These are phyloP conservation scores for Candida mesenterica DNA, from an alignment of 1,139 yeast genomes.

Conservation along the genomic window DNA sequence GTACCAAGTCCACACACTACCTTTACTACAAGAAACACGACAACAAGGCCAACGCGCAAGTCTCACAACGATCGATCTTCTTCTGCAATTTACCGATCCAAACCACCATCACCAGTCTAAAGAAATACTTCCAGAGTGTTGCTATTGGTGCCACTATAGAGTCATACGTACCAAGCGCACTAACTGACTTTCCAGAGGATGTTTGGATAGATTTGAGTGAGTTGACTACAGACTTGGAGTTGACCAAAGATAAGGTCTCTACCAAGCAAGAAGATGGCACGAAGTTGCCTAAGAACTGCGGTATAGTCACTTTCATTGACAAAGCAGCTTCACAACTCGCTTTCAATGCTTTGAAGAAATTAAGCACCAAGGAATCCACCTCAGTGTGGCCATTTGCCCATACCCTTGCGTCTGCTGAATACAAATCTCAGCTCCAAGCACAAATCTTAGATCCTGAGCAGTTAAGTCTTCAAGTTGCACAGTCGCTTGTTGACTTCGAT, in stretches of 20 bases:
- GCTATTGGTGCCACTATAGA: conserved; percentile 65
- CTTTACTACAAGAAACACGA: conserved; percentile 67
- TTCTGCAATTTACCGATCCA: conserved; percentile 74
- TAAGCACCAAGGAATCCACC: conserved; percentile 22
- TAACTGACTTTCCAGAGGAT: conserved; percentile 46
- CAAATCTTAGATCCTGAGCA: conserved; percentile 44
- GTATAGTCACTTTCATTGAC: conserved; percentile 73
- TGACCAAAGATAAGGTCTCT: conserved; percentile 13
- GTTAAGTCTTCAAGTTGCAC: conserved; percentile 53
- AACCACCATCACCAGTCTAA: conserved; percentile 52
- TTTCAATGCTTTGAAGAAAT: conserved; percentile 56
- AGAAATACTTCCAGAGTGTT: conserved; percentile 56
- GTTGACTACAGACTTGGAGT: conserved; percentile 59
- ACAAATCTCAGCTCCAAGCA: no score
- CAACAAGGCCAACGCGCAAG: conserved; percentile 31
- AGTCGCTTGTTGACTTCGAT: conserved; percentile 66
- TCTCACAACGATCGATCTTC: conserved; percentile 51
- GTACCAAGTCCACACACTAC: conserved; percentile 39
- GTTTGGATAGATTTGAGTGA: conserved; percentile 57
- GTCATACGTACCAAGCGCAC: conserved; percentile 35
- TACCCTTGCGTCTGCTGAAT: conserved; percentile 28
- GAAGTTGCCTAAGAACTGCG: conserved; percentile 69
- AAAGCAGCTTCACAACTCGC: conserved; percentile 70
- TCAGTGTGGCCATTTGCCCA: conserved; percentile 31
- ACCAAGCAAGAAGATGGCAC: conserved; percentile 19